These are phyloP conservation scores for Acer saccharum DNA, from an alignment of 345 rosid species.

Conservation along the genomic window DNA sequence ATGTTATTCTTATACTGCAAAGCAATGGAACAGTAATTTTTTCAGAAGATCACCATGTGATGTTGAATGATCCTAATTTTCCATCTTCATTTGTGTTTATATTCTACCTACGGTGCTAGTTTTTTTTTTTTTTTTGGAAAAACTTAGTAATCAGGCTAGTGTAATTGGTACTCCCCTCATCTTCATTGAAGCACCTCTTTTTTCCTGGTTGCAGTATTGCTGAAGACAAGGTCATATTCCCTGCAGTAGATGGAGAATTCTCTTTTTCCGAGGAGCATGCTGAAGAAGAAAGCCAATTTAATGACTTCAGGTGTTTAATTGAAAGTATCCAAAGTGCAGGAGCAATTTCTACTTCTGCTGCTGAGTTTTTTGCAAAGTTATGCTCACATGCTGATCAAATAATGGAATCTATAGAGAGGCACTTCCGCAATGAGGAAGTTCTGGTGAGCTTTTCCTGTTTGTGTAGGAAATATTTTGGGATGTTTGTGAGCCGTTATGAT, in stretches of 20 bases:
- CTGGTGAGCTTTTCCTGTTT: slow-evolving; percentile 53
- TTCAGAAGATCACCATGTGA: not conserved
- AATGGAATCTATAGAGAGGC: slow-evolving; percentile 71
- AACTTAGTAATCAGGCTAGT: not conserved
- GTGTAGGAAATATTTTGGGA: not conserved
- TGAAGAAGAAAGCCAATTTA: slow-evolving; percentile 82
- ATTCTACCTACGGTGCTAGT: not conserved
- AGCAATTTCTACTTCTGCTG: slow-evolving; percentile 67
- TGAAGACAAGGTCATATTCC: slow-evolving; percentile 91
- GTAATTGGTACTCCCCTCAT: not conserved
- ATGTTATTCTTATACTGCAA: not conserved
- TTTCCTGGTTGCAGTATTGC: slow-evolving; percentile 65
- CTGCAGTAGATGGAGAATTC: slow-evolving; percentile 76
- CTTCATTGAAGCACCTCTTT: slow-evolving; percentile 2
- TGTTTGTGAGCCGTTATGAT: slow-evolving; percentile 17
- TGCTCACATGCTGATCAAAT: slow-evolving; percentile 90
- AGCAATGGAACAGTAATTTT: not conserved
- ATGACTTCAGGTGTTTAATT: slow-evolving; percentile 72
- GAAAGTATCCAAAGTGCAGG: slow-evolving; percentile 77
- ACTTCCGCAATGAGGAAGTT: slow-evolving; percentile 80
- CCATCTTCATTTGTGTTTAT: slow-evolving; percentile 5
- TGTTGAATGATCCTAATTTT: slow-evolving; percentile 1
- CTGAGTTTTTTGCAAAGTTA: slow-evolving; percentile 70
- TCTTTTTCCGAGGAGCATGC: slow-evolving; percentile 80
- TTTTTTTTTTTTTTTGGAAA: not conserved